Base-by-base conservation (phyloP, 2,329 filamentous ascomycete genomes). In the Fusarium buxicola region DNA sequence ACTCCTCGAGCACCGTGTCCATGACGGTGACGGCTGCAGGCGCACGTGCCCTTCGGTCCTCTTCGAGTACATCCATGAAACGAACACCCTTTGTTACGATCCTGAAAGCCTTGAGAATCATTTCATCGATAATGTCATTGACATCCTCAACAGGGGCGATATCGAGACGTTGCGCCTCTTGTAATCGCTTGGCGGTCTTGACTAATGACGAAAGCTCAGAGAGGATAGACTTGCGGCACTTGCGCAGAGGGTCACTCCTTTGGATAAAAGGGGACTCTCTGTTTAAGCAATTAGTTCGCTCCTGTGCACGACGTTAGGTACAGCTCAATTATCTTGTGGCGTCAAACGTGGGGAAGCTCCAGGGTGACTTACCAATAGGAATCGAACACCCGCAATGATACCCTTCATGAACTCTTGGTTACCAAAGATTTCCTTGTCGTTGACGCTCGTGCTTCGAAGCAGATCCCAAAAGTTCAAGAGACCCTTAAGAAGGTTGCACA, bases 381-480 rank as follows among this genome's bases (percentile, higher is more conserved):
- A 94, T 43, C 95, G 88, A 54, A 98, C 94, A 28, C 95, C 95
- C 8, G 93, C 94, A 71, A 98, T 96, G 73, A 97, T 89, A 21
- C 92, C 92, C 77, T 93, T 90, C 83, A 97, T 94, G 74, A 96
- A 95, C 73, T 97, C 94, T 74, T 97, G 92, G 75, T 94, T 94
- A 41, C 89, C 87, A 74, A 97, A 96, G 44, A 94, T 89, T 67
- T 90, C 86, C 50, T 88, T 83, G 70, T 93, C 91, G 49, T 89
- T 90, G 49, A 90, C 86, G 18, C 88, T 88, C 28, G 91, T 91
- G 71, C 90, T 92, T 70, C 91, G 85, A 68, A 97, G 84, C 48
- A 96, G 80, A 74, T 97, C 94, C 94, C 94, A 97, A 60, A 98
- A 93, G 73, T 95, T 92, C 12, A 95, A 87, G 59, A 97, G 81